Evolutionary conservation across 1,284 basidiomycete genomes (phyloP).

Genomic region (Trametes hirsuta): DNA sequence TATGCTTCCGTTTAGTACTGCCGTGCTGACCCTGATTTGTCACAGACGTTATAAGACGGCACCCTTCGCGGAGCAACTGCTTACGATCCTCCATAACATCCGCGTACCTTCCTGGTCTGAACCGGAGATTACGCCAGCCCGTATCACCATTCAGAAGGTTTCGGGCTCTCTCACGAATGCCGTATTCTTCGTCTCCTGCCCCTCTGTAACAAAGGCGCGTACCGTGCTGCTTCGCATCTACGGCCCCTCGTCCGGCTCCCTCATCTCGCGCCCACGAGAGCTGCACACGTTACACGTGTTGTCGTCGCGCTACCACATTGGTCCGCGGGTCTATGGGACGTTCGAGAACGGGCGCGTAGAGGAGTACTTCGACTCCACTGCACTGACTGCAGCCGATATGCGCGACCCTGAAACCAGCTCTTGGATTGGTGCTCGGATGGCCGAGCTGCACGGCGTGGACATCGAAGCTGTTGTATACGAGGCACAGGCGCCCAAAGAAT

Average conservation of each 20-base stretch:
- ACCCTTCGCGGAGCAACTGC: slow-evolving; percentile 60
- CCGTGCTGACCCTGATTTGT: slow-evolving; percentile 17
- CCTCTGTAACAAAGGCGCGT: slow-evolving; percentile 50
- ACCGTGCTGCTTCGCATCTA: slow-evolving; percentile 89
- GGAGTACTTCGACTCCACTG: slow-evolving; percentile 89
- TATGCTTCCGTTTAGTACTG: slow-evolving; percentile 9
- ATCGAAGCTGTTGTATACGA: slow-evolving; percentile 64
- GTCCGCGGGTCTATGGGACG: slow-evolving; percentile 90
- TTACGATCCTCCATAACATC: slow-evolving; percentile 57
- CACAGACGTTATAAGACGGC: slow-evolving; percentile 68
- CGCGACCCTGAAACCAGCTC: slow-evolving; percentile 74
- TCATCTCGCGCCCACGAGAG: slow-evolving; percentile 86
- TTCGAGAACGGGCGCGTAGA: slow-evolving; percentile 93
- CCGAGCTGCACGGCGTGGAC: slow-evolving; percentile 91
- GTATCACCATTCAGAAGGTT: slow-evolving; percentile 75
- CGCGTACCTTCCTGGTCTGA: slow-evolving; percentile 62
- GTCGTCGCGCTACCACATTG: slow-evolving; percentile 84
- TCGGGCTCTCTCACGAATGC: slow-evolving; percentile 93
- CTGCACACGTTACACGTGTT: slow-evolving; percentile 87
- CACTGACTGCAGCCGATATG: slow-evolving; percentile 77
- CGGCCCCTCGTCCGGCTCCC: slow-evolving; percentile 80
- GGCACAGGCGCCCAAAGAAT: slow-evolving; percentile 34
- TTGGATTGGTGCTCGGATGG: slow-evolving; percentile 90
- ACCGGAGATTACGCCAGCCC: slow-evolving; percentile 47
- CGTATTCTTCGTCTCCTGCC: slow-evolving; percentile 88